phyloP scores from a whole-genome alignment of 192 early-diverging fungal genomes.

The Coemansia sp. region DNA sequence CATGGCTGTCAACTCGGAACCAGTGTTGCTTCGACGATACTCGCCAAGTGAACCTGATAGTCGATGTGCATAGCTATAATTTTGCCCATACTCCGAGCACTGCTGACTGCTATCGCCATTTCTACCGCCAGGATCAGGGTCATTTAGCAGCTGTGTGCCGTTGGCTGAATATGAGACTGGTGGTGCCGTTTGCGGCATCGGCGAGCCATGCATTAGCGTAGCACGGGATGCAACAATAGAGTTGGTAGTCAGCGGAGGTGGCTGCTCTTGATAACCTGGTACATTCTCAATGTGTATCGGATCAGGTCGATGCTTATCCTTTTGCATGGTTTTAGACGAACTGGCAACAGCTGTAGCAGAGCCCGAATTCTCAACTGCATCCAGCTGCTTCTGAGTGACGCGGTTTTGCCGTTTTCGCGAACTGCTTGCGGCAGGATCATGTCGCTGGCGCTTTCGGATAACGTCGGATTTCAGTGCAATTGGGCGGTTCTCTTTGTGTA shows the following conservation, averaged over 20 bases:
- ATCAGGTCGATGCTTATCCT: slow-evolving; percentile 4
- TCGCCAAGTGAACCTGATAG: slow-evolving; percentile 3
- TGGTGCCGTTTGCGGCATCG: slow-evolving; percentile 33
- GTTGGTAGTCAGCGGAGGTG: neutral
- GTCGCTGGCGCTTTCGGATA: slow-evolving; percentile 93
- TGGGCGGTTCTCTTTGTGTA: slow-evolving; percentile 90
- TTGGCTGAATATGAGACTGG: slow-evolving; percentile 51
- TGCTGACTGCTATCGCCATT: neutral
- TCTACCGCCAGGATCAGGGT: slow-evolving; percentile 14
- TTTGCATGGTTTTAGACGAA: slow-evolving; percentile 4
- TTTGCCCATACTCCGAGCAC: neutral
- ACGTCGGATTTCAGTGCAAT: slow-evolving; percentile 88
- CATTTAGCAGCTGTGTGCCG: slow-evolving; percentile 49
- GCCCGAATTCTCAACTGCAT: neutral
- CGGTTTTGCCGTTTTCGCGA: slow-evolving; percentile 37
- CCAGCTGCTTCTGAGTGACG: slow-evolving; percentile 13
- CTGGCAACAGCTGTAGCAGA: slow-evolving; percentile 8
- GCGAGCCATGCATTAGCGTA: neutral
- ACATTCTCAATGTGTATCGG: neutral
- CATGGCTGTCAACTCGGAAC: slow-evolving; percentile 9
- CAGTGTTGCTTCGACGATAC: slow-evolving; percentile 5
- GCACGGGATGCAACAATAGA: neutral
- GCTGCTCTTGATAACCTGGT: neutral
- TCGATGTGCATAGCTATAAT: slow-evolving; percentile 6
- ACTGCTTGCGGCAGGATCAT: slow-evolving; percentile 19